Conservation (phyloP, 352 stramenopile species). For the Thraustochytrium striatum region DNA sequence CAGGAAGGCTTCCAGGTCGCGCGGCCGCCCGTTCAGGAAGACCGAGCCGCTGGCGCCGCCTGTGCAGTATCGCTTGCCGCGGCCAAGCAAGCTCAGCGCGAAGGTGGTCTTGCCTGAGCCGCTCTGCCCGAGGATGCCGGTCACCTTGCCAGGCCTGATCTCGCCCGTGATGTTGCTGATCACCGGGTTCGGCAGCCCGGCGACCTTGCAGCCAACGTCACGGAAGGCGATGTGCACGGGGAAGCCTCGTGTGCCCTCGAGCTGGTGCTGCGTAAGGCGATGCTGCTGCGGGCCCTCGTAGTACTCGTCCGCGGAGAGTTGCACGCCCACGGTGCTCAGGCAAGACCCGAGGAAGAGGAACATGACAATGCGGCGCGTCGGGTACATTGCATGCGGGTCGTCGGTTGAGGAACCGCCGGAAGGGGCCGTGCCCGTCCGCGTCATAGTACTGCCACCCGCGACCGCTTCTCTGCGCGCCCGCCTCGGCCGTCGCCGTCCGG, state of each 20-base stretch:
- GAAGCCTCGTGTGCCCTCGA: too few species aligned
- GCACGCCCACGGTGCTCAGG: conserved; percentile 42
- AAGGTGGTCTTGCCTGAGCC: conserved; percentile 73
- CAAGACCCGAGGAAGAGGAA: conserved; percentile 41
- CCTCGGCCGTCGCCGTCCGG: too few species aligned
- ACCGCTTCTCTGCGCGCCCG: too few species aligned
- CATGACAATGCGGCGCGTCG: conserved; percentile 6
- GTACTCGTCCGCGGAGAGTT: conserved; percentile 27
- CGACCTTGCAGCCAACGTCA: conserved; percentile 20
- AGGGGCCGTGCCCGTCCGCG: conserved; percentile 11
- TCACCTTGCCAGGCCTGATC: conserved; percentile 3
- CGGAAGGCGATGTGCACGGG: conserved; percentile 32
- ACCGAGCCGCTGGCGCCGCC: conserved; percentile 63
- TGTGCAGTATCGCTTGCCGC: conserved; percentile 61
- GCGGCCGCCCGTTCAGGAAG: conserved; percentile 62
- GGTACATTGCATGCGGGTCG: conserved; percentile 5
- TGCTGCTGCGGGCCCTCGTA: conserved; percentile 43
- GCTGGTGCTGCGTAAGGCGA: conserved; percentile 5
- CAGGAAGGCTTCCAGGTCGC: conserved; percentile 63
- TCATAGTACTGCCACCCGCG: conserved; percentile 42
- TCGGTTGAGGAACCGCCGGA: conserved; percentile 26
- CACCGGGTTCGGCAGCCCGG: neutral
- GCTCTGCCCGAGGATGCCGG: conserved; percentile 16
- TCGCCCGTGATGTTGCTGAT: conserved; percentile 6
- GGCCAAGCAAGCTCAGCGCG: conserved; percentile 65